Percentiles rank a stretch among this genome's conserved stretches.
Conservation (phyloP, 495 filamentous ascomycete genomes). For the Tuber indicum region DNA sequence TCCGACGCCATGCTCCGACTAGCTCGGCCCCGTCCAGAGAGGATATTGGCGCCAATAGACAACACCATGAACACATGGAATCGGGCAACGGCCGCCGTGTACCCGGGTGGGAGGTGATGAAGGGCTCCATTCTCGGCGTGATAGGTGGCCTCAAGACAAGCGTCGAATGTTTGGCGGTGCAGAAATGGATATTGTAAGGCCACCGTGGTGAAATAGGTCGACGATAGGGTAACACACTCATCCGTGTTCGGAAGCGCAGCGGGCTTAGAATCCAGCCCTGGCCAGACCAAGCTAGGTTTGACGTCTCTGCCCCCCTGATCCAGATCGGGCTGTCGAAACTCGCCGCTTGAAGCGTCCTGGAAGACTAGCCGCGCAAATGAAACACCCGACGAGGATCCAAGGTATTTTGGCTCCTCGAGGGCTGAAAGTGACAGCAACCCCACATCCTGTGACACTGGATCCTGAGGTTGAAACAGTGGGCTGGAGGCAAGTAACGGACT, state of each 20-base stretch:
- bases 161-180: conserved; percentile 36
- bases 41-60: conserved; percentile 37
- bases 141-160: conserved; percentile 34
- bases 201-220: conserved; percentile 36
- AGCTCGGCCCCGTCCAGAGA: conserved; percentile 20
- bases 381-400: conserved; percentile 38
- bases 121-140: conserved; percentile 8
- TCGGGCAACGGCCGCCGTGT: conserved; percentile 29
- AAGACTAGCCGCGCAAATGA: conserved; percentile 37
- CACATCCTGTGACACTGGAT: conserved; percentile 30
- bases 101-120: conserved; percentile 32
- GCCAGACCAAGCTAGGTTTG: conserved; percentile 18
- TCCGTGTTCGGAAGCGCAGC: conserved; percentile 26
- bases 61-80: conserved; percentile 41
- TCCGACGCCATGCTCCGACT: conserved; percentile 19
- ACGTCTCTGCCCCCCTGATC: conserved; percentile 15
- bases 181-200: conserved; percentile 40
- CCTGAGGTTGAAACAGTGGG: conserved; percentile 22
- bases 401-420: conserved; percentile 37
- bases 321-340: conserved; percentile 17
- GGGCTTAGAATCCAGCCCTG: conserved; percentile 26
- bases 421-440: conserved; percentile 37
- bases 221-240: conserved; percentile 28
- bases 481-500: conserved; percentile 34
- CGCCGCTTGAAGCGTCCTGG: conserved; percentile 22